These are phyloP conservation scores for Dryadomyces quercus-mongolicae DNA, from an alignment of 2,329 filamentous ascomycete genomes.

Conservation along the genomic window DNA sequence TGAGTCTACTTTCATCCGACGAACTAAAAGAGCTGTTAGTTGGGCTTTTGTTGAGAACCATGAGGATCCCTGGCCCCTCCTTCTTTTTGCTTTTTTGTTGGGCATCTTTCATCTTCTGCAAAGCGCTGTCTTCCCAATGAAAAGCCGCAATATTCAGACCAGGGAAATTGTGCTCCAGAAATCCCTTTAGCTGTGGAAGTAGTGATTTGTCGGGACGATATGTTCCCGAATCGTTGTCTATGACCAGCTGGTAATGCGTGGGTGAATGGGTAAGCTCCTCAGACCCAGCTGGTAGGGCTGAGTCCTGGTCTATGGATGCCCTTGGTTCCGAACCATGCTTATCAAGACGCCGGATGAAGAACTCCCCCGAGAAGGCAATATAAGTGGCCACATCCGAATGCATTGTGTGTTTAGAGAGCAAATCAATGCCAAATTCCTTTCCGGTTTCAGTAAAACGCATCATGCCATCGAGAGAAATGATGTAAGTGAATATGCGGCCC, in stretches of 20 bases:
- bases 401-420: slow-evolving; percentile 93
- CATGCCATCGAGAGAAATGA: slow-evolving; percentile 75
- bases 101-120: slow-evolving; percentile 61
- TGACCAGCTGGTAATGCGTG: slow-evolving; percentile 71
- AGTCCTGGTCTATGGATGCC: not conserved
- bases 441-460: slow-evolving; percentile 91
- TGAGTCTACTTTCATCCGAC: slow-evolving; percentile 37
- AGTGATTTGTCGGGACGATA: slow-evolving; percentile 76
- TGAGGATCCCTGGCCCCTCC: slow-evolving; percentile 33
- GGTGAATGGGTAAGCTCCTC: slow-evolving; percentile 33
- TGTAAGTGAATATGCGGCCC: slow-evolving; percentile 80
- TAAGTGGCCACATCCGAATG: slow-evolving; percentile 87
- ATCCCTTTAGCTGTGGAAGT: slow-evolving; percentile 58
- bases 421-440: slow-evolving; percentile 87
- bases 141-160: slow-evolving; percentile 63
- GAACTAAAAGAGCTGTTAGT: slow-evolving; percentile 38
- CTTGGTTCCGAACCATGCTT: not conserved
- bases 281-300: slow-evolving; percentile 9
- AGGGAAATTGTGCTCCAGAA: slow-evolving; percentile 61
- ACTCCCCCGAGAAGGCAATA: slow-evolving; percentile 86
- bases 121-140: slow-evolving; percentile 66
- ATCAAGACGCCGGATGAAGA: slow-evolving; percentile 60
- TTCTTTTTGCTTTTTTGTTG: slow-evolving; percentile 65
- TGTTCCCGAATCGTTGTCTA: slow-evolving; percentile 92
- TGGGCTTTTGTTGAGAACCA: slow-evolving; percentile 45